These are phyloP conservation scores for Tetrapyrgos nigripes DNA, from an alignment of 1,284 basidiomycete genomes.

Conservation along the genomic window DNA sequence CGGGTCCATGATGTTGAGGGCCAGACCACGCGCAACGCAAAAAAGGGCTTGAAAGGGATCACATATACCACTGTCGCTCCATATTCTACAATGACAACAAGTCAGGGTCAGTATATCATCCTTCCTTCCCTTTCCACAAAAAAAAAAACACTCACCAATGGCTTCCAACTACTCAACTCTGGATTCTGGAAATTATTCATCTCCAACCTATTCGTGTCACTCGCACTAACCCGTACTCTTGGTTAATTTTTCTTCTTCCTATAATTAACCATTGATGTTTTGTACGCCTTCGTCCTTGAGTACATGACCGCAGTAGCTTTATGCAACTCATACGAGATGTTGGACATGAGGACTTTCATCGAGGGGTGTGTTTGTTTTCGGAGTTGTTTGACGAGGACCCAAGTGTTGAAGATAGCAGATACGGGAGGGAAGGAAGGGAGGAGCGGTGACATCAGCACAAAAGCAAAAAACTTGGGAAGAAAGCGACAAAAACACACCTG, in stretches of 20 bases:
- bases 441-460: conserved; percentile 13
- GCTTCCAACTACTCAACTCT: conserved; percentile 16
- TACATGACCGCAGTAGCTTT: conserved; percentile 9
- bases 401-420: neutral
- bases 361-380: conserved; percentile 26
- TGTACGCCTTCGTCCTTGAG: conserved; percentile 10
- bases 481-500: conserved; percentile 10
- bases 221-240: neutral
- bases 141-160: conserved; percentile 6
- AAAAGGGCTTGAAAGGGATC: too few relatives aligned
- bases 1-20: too few relatives aligned
- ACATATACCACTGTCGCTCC: neutral
- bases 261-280: conserved; percentile 1
- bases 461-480: conserved; percentile 14
- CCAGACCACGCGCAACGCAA: too few relatives aligned
- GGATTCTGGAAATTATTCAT: conserved; percentile 22
- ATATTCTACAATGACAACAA: neutral
- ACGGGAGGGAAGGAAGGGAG: neutral
- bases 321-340: conserved; percentile 13
- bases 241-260: conserved; percentile 1
- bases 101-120: too few relatives aligned
- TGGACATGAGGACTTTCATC: conserved; percentile 25
- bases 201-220: conserved; percentile 14
- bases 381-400: neutral
- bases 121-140: neutral